Evolutionary conservation across 352 stramenopile genomes (phyloP).

Genomic region (Phytopythium kandeliae): DNA sequence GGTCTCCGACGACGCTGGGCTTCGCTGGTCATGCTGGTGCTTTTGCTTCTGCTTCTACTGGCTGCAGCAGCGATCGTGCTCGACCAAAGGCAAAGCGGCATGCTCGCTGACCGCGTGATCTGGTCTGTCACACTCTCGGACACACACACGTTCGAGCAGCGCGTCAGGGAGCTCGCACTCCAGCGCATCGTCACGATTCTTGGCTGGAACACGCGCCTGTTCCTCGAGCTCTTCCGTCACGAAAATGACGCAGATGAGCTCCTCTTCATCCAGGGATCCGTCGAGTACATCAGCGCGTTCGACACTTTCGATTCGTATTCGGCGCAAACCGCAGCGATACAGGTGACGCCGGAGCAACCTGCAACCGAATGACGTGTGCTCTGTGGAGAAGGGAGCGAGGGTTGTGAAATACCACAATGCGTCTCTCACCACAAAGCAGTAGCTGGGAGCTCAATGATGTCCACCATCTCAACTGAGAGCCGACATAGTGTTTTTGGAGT

Average conservation of each 20-base stretch:
- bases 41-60: too few species aligned
- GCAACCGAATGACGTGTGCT: not conserved
- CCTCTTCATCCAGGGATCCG: slow-evolving; percentile 16
- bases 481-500: too few species aligned
- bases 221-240: slow-evolving; percentile 10
- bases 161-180: slow-evolving; percentile 10
- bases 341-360: not conserved
- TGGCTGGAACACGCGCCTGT: slow-evolving; percentile 13
- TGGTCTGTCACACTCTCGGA: slow-evolving; percentile 13
- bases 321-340: not conserved
- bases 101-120: slow-evolving; percentile 8
- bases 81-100: not conserved
- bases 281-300: slow-evolving; percentile 18
- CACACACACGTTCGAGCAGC: slow-evolving; percentile 9
- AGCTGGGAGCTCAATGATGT: too few species aligned
- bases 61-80: slow-evolving; percentile 10
- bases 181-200: slow-evolving; percentile 21
- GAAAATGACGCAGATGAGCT: slow-evolving; percentile 11
- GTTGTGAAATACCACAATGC: too few species aligned
- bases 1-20: slow-evolving; percentile 10
- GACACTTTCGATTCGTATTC: slow-evolving; percentile 9
- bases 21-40: slow-evolving; percentile 4
- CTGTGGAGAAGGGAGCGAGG: too few species aligned
- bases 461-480: too few species aligned
- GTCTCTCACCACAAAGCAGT: too few species aligned